Base-by-base conservation (phyloP, 2,329 filamentous ascomycete genomes). In the Penicillium decumbens region DNA sequence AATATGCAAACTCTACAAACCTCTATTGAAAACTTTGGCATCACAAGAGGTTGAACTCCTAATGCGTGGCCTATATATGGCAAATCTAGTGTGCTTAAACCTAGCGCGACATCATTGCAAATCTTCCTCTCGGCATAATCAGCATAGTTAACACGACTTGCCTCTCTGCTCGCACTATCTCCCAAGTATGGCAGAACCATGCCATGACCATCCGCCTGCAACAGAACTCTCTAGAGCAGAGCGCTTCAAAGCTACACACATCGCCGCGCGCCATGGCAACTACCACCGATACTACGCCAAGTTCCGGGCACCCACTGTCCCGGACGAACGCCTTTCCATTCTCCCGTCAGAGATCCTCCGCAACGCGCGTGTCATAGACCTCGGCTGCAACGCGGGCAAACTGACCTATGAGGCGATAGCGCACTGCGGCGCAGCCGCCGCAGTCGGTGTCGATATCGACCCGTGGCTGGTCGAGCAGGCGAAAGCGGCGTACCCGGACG, bases 221-320 rank as follows among this genome's bases (percentile, higher is more conserved):
- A 54, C 53, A 44, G 58, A 59, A 50, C 50, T 52, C 45, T 58
- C 58, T n/a, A 59, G 43, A 40, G 58, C 58, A 49, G 58, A 59
- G 53, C 58, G 58, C 53, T 61, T 61, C 50, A 59, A 61, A 61
- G 58, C 58, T 28, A 61, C 58, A 3, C 58, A 61, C 27, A 57
- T 61, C 35, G 58, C 57, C 27, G 58, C 58, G 10, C 58, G 57
- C 47, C 55, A 61, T 59, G 58, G 58, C 38, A 61, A 61, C 33
- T 61, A 61, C 47, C 58, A 61, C 50, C 58, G 59, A 58, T 61
- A 61, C 44, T 61, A 61, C 35, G 18, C 57, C 24, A 59, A 61
- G 33, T 61, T 61, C 48, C 57, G 58, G 23, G 57, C 57, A 4
- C 55, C 58, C 29, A 59, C 53, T 6, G 50, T 61, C 30, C 58